Evolutionary conservation across 2,329 filamentous ascomycete genomes (phyloP).

Genomic region (Penicillium hesseltinei): DNA sequence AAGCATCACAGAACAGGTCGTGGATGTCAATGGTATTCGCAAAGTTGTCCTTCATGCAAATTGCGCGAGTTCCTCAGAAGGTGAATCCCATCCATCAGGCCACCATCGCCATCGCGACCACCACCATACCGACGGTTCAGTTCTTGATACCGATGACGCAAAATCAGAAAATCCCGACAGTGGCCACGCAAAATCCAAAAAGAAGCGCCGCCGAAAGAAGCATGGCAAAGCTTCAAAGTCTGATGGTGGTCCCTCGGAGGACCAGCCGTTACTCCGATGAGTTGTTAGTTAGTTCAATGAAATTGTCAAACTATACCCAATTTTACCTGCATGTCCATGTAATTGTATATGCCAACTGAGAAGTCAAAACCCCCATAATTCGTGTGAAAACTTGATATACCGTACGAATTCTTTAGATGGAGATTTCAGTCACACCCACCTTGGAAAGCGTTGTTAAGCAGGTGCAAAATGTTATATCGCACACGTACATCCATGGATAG

Average conservation of each 20-base stretch:
- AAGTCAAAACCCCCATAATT: neutral
- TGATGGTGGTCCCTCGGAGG: slow-evolving; percentile 14
- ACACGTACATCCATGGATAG: too few relatives aligned
- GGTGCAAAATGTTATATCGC: too few relatives aligned
- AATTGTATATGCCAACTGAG: too few relatives aligned
- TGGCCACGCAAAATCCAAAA: slow-evolving; percentile 12
- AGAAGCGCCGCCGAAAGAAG: slow-evolving; percentile 26
- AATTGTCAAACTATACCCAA: neutral
- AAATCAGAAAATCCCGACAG: slow-evolving; percentile 3
- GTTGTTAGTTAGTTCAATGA: neutral
- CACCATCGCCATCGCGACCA: slow-evolving; percentile 13
- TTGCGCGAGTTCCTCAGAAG: slow-evolving; percentile 53
- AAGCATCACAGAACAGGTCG: slow-evolving; percentile 75
- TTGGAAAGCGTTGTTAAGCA: too few relatives aligned
- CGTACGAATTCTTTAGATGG: neutral
- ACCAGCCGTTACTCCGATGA: slow-evolving; percentile 22
- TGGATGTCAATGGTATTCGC: slow-evolving; percentile 69
- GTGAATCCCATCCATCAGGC: slow-evolving; percentile 19
- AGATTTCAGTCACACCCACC: neutral
- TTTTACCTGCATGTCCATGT: neutral
- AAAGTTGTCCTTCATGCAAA: slow-evolving; percentile 74
- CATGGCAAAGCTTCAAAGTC: slow-evolving; percentile 16
- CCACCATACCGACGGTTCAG: neutral
- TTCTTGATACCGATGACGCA: neutral
- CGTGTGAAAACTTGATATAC: neutral